A percentile compares a stretch with the other conserved stretches of the same genome.
Evolutionary conservation across 2,329 filamentous ascomycete genomes (phyloP).

Genomic region (Beauveria rudraprayagi): DNA sequence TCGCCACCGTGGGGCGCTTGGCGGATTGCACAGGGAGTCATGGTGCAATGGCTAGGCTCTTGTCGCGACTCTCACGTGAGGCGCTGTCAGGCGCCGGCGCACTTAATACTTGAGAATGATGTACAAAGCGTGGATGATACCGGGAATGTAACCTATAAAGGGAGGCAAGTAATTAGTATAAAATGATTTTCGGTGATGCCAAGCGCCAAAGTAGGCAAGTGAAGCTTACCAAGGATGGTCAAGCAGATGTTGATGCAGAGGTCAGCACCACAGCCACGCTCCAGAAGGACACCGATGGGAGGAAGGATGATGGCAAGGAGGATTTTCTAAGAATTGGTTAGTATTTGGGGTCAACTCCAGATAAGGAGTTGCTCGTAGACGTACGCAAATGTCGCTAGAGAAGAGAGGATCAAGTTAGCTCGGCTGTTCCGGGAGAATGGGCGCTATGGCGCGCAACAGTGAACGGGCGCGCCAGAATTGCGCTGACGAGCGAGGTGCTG

Average conservation of each 20-base stretch:
- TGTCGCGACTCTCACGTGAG: slow-evolving; percentile 1
- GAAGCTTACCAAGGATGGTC: slow-evolving; percentile 56
- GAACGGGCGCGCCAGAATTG: not conserved
- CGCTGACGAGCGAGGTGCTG: not conserved
- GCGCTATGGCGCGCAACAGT: not conserved
- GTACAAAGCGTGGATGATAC: slow-evolving; percentile 90
- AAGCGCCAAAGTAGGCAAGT: not conserved
- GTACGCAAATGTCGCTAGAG: slow-evolving; percentile 10
- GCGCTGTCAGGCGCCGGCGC: not conserved
- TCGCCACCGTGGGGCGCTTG: slow-evolving; percentile 5
- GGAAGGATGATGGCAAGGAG: slow-evolving; percentile 85
- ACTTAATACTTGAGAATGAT: slow-evolving; percentile 82
- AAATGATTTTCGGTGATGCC: not conserved
- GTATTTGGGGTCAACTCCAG: slow-evolving; percentile 16
- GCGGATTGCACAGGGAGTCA: not conserved
- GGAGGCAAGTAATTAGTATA: not conserved
- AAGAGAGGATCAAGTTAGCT: not conserved
- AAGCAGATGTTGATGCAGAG: slow-evolving; percentile 88
- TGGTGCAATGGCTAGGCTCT: not conserved
- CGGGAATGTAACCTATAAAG: slow-evolving; percentile 52
- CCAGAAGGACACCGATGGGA: slow-evolving; percentile 87
- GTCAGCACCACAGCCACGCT: slow-evolving; percentile 81
- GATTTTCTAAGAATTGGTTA: slow-evolving; percentile 56
- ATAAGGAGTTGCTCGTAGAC: not conserved
- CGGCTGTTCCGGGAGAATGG: not conserved